These are phyloP conservation scores for Scleroderma bovista DNA, from an alignment of 768 basidiomycete genomes.

Conservation along the genomic window DNA sequence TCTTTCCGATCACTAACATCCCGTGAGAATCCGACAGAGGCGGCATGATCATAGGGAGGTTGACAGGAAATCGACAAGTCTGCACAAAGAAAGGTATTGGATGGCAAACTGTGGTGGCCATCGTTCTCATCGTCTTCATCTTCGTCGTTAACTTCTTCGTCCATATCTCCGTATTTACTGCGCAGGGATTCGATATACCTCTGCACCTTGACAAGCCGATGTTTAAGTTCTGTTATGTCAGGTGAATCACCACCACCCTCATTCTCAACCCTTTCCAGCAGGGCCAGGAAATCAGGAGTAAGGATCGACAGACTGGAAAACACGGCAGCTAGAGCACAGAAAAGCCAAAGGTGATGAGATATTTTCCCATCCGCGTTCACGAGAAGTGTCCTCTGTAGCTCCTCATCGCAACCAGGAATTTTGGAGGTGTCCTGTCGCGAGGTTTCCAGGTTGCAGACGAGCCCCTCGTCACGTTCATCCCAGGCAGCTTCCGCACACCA, in stretches of 20 bases:
- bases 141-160: not conserved
- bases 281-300: slow-evolving; percentile 9
- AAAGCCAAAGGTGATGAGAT: slow-evolving; percentile 46
- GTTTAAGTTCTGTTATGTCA: slow-evolving; percentile 18
- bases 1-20: not conserved
- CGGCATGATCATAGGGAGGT: slow-evolving; percentile 12
- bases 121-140: slow-evolving; percentile 14
- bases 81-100: slow-evolving; percentile 16
- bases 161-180: slow-evolving; percentile 8
- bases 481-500: slow-evolving; percentile 21
- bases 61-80: slow-evolving; percentile 2
- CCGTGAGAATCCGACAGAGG: slow-evolving; percentile 11
- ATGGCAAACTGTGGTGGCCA: slow-evolving; percentile 19
- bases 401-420: slow-evolving; percentile 9
- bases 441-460: slow-evolving; percentile 24
- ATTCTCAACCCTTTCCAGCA: slow-evolving; percentile 9
- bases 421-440: slow-evolving; percentile 7
- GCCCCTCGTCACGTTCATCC: slow-evolving; percentile 20
- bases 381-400: slow-evolving; percentile 24
- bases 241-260: slow-evolving; percentile 7
- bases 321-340: slow-evolving; percentile 30
- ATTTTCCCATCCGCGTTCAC: slow-evolving; percentile 49
- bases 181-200: slow-evolving; percentile 15
- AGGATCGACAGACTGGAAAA: slow-evolving; percentile 11
- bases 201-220: slow-evolving; percentile 22